These are phyloP conservation scores for Alternaria consortialis DNA, from an alignment of 2,329 filamentous ascomycete genomes.

Conservation along the genomic window DNA sequence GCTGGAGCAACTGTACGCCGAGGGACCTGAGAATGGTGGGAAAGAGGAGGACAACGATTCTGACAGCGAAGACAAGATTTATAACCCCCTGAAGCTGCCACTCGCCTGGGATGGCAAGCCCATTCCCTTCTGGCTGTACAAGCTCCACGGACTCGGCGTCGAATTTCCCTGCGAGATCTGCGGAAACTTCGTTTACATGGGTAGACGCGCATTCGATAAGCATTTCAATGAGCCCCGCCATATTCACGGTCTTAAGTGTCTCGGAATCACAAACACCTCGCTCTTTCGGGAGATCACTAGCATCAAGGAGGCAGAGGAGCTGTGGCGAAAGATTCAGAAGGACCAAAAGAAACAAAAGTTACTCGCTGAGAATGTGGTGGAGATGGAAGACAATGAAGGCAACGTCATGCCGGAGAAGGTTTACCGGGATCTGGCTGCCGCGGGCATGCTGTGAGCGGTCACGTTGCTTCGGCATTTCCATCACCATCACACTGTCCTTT, in stretches of 20 bases:
- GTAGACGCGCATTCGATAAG: conserved; percentile 93
- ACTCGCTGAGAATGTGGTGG: conserved; percentile 83
- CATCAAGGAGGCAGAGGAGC: conserved; percentile 85
- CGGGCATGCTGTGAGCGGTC: conserved; percentile 67
- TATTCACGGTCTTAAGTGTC: conserved; percentile 90
- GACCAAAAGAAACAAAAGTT: conserved; percentile 82
- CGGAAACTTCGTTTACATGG: conserved; percentile 99
- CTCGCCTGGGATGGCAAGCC: conserved; percentile 98
- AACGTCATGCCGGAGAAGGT: conserved; percentile 99
- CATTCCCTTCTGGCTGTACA: conserved; percentile 98
- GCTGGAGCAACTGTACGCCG: conserved; percentile 82
- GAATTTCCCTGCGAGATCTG: conserved; percentile 97
- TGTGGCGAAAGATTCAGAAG: conserved; percentile 93
- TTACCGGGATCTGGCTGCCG: conserved; percentile 92
- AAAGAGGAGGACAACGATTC: conserved; percentile 73
- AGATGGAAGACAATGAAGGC: conserved; percentile 98
- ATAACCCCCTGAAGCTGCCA: conserved; percentile 95
- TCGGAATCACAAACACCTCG: conserved; percentile 90
- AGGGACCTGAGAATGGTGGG: conserved; percentile 63
- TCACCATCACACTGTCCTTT: too few species aligned
- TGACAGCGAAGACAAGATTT: conserved; percentile 80
- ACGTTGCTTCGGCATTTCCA: neutral
- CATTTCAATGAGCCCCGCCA: conserved; percentile 96
- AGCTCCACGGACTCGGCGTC: conserved; percentile 91
- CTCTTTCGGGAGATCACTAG: conserved; percentile 93